These are phyloP conservation scores for Cladosporium sp. DNA, from an alignment of 2,329 filamentous ascomycete species.

Conservation along the genomic window DNA sequence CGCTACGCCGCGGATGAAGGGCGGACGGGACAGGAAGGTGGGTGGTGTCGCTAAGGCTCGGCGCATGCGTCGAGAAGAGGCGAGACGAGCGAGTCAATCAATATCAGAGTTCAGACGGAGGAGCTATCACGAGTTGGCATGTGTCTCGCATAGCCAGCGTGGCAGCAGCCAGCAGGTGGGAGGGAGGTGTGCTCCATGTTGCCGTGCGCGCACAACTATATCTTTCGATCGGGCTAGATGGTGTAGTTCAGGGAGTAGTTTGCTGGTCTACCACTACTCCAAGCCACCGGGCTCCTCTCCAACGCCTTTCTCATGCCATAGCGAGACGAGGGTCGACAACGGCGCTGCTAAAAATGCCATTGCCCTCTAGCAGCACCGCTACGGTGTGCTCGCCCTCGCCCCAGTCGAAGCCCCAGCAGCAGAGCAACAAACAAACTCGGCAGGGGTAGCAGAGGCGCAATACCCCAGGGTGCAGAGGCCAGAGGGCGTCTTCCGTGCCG, in stretches of 20 bases:
- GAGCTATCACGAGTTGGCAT: neutral
- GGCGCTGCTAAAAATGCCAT: neutral
- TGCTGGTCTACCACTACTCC: neutral
- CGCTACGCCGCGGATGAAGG: neutral
- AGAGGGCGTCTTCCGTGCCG: neutral
- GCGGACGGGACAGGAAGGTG: neutral
- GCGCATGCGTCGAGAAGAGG: neutral
- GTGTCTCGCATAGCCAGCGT: neutral
- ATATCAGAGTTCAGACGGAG: constrained; percentile 1
- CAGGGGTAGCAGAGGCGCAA: neutral
- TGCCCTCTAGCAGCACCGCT: neutral
- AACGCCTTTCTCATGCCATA: neutral
- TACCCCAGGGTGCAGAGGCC: constrained; percentile 7
- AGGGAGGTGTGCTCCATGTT: neutral
- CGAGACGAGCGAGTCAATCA: neutral
- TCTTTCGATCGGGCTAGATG: neutral
- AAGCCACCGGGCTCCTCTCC: neutral
- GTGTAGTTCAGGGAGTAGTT: neutral
- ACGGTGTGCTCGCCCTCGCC: neutral
- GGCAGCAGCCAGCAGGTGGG: neutral
- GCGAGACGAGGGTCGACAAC: neutral
- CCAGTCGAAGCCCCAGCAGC: neutral
- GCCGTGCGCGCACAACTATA: neutral
- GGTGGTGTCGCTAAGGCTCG: neutral
- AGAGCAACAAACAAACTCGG: neutral